phyloP scores from a whole-genome alignment of 2,329 filamentous ascomycete species.

The Venturia oleaginea region DNA sequence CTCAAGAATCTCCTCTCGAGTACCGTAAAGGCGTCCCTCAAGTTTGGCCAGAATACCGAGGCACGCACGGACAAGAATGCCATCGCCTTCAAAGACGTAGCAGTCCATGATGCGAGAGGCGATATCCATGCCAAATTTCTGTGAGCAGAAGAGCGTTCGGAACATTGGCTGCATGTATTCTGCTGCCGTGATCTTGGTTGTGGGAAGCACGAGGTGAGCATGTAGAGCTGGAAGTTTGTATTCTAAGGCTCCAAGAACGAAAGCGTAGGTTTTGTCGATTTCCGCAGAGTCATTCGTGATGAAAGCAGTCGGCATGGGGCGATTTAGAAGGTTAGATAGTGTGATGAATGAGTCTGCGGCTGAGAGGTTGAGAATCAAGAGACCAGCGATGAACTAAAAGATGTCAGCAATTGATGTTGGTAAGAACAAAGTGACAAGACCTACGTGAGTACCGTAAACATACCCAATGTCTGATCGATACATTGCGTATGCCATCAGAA shows the following conservation, averaged over 20 bases:
- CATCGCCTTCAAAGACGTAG: conserved; percentile 73
- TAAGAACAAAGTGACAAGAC: conserved; percentile 22
- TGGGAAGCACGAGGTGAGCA: conserved; percentile 49
- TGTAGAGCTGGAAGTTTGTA: conserved; percentile 57
- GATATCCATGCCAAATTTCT: conserved; percentile 58
- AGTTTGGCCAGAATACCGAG: conserved; percentile 53
- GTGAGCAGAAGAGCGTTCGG: conserved; percentile 47
- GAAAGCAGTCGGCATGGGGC: conserved; percentile 65
- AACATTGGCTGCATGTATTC: conserved; percentile 53
- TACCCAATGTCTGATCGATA: conserved; percentile 78
- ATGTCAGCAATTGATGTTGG: not conserved
- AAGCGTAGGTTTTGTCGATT: conserved; percentile 58
- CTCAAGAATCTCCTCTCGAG: conserved; percentile 33
- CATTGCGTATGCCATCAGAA: conserved; percentile 71
- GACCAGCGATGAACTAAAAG: conserved; percentile 57
- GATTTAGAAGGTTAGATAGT: conserved; percentile 69
- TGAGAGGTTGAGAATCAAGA: conserved; percentile 63
- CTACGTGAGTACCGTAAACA: conserved; percentile 63
- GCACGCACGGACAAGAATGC: conserved; percentile 59
- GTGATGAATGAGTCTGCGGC: conserved; percentile 58
- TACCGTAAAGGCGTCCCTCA: conserved; percentile 43
- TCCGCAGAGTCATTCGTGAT: conserved; percentile 61
- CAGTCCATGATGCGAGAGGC: conserved; percentile 71
- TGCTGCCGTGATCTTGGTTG: conserved; percentile 29
- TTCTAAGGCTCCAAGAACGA: conserved; percentile 57